Percentiles rank a stretch among this genome's conserved stretches.
Conservation (phyloP, 2,329 filamentous ascomycete species). For the Penicillium brevicompactum region DNA sequence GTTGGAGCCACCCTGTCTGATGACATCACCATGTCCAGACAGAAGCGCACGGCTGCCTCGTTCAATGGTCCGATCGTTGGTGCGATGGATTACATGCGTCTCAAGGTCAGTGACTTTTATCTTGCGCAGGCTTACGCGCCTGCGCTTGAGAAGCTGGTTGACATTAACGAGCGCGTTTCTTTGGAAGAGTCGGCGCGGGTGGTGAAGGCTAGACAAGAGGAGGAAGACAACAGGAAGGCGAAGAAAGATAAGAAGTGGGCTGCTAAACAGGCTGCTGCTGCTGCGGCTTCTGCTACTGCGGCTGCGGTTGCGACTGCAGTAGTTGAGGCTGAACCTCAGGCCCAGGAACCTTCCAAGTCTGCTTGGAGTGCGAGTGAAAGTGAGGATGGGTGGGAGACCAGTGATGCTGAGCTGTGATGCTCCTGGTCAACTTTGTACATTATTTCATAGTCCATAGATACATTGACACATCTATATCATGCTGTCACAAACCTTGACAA, state of each 20-base stretch:
- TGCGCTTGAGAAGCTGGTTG: conserved; percentile 56
- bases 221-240: conserved; percentile 24
- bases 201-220: conserved; percentile 21
- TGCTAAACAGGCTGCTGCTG: conserved; percentile 17
- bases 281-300: neutral
- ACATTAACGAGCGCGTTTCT: conserved; percentile 38
- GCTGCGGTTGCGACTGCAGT: neutral
- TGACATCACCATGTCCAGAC: conserved; percentile 14
- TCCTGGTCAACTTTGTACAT: conserved; percentile 2
- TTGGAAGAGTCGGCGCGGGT: conserved; percentile 30
- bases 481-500: no score
- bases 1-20: conserved; percentile 12
- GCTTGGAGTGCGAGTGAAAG: conserved; percentile 41
- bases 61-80: conserved; percentile 55
- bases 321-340: conserved; percentile 3
- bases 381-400: conserved; percentile 39
- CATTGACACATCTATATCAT: neutral
- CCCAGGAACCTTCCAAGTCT: conserved; percentile 15
- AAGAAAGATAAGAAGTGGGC: conserved; percentile 25
- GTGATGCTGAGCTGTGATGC: conserved; percentile 20
- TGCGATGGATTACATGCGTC: conserved; percentile 66
- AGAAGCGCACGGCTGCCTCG: neutral
- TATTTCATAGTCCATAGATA: neutral
- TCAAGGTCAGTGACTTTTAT: conserved; percentile 61
- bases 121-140: conserved; percentile 60